A percentile compares a stretch with the other conserved stretches of the same genome.
Evolutionary conservation across 2,329 filamentous ascomycete genomes (phyloP).

Genomic region (Coleophoma eucalyptorum): DNA sequence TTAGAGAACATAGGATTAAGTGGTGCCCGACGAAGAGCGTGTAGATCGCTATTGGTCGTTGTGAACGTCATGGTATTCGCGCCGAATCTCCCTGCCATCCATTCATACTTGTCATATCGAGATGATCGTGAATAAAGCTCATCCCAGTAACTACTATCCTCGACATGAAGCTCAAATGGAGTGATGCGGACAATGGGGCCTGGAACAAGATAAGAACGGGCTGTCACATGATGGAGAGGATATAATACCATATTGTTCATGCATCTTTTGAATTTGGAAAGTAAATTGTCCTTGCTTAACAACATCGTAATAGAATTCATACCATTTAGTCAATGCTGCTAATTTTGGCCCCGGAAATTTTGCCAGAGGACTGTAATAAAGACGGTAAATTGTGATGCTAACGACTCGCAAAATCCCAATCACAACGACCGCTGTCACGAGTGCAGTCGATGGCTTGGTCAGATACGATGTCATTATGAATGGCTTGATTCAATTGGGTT

Average conservation of each 20-base stretch:
- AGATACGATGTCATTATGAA: neutral
- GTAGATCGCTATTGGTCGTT: constrained; percentile 5
- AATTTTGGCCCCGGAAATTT: constrained; percentile 27
- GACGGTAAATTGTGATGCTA: neutral
- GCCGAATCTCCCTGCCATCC: constrained; percentile 4
- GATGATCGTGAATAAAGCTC: constrained; percentile 20
- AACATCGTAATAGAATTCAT: constrained; percentile 23
- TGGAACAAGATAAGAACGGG: constrained; percentile 3
- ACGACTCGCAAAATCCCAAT: neutral
- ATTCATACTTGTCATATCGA: constrained; percentile 5
- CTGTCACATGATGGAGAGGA: neutral
- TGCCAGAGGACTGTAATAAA: constrained; percentile 26
- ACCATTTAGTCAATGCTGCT: constrained; percentile 23
- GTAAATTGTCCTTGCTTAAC: constrained; percentile 12
- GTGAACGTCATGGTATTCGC: constrained; percentile 3
- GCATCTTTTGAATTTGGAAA: constrained; percentile 13
- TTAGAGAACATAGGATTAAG: constrained; percentile 10
- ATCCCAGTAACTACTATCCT: constrained; percentile 26
- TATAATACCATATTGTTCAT: constrained; percentile 15
- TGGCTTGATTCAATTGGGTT: neutral
- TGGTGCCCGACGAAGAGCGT: constrained; percentile 7
- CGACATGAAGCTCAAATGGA: constrained; percentile 20
- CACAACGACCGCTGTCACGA: neutral
- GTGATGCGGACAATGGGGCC: constrained; percentile 30
- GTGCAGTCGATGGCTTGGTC: neutral